Percentiles rank a stretch among this genome's conserved stretches.
phyloP scores from a whole-genome alignment of 176 grass and related monocot species.

The Paspalum vaginatum region DNA sequence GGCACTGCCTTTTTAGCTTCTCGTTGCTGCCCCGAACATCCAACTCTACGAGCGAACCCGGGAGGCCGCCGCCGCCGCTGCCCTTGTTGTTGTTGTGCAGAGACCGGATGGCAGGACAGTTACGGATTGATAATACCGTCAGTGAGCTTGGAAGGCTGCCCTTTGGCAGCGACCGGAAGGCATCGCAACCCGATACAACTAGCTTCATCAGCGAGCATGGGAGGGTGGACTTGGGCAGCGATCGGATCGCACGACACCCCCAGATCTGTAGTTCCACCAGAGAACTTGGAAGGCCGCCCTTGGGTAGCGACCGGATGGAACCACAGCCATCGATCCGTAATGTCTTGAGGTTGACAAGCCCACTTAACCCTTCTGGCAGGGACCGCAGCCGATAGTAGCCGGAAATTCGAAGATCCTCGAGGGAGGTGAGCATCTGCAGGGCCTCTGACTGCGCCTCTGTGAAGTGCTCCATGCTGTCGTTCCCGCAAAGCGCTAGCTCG shows the following conservation, averaged over 20 bases:
- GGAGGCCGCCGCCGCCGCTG: too few relatives aligned
- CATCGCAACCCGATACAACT: neutral
- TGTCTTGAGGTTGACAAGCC: neutral
- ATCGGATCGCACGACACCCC: neutral
- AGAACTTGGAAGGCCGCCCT: neutral
- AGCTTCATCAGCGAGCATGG: neutral
- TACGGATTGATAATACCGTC: too few relatives aligned
- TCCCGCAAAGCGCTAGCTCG: rapidly evolving
- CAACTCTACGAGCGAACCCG: neutral
- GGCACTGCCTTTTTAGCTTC: neutral
- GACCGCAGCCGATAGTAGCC: neutral
- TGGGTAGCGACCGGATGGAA: neutral
- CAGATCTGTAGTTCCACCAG: neutral
- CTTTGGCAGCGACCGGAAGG: neutral
- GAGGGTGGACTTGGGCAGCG: neutral
- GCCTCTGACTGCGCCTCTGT: neutral
- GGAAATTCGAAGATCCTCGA: neutral
- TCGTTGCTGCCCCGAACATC: neutral
- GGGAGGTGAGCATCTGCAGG: neutral
- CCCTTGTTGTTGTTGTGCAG: too few relatives aligned
- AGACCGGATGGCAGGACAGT: too few relatives aligned
- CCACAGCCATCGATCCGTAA: neutral
- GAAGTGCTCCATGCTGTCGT: neutral
- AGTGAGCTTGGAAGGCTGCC: neutral
- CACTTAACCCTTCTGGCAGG: neutral